A percentile compares a stretch with the other conserved stretches of the same genome.
Conservation (phyloP, 164 flowering plant genomes). For the Berberis vulgaris region DNA sequence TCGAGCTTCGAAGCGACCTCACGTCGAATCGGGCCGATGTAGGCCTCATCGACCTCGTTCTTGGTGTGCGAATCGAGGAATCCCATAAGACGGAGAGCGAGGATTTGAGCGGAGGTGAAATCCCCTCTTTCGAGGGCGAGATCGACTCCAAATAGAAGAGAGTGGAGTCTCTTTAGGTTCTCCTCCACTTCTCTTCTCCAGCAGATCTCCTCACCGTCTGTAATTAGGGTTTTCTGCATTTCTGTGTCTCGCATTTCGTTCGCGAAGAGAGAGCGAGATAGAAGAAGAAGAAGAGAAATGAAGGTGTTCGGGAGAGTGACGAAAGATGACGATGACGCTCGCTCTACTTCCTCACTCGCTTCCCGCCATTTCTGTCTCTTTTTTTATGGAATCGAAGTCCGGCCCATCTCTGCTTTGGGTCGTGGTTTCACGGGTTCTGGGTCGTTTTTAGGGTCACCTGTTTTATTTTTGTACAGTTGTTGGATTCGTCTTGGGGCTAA, state of each 20-base stretch:
- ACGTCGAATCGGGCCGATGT: constrained; percentile 52
- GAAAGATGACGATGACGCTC: background rate
- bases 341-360: background rate
- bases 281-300: background rate
- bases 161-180: constrained; percentile 77
- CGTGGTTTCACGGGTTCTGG: no score
- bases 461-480: no score
- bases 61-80: constrained; percentile 72
- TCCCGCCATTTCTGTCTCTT: no score
- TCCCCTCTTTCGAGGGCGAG: constrained; percentile 55
- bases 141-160: constrained; percentile 75
- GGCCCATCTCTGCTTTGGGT: no score
- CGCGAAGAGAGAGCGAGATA: background rate
- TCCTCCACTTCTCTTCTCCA: constrained; percentile 75
- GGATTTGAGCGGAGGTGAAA: constrained; percentile 55
- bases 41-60: constrained; percentile 45
- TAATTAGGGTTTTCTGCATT: constrained; percentile 8
- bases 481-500: no score
- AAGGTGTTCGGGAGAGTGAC: background rate
- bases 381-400: no score
- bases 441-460: no score
- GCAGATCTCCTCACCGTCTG: constrained; percentile 8
- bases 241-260: background rate
- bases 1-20: constrained; percentile 48
- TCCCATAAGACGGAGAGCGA: constrained; percentile 71